Conservation (phyloP, 495 filamentous ascomycete species). For the Penicillium dipodomyicola region DNA sequence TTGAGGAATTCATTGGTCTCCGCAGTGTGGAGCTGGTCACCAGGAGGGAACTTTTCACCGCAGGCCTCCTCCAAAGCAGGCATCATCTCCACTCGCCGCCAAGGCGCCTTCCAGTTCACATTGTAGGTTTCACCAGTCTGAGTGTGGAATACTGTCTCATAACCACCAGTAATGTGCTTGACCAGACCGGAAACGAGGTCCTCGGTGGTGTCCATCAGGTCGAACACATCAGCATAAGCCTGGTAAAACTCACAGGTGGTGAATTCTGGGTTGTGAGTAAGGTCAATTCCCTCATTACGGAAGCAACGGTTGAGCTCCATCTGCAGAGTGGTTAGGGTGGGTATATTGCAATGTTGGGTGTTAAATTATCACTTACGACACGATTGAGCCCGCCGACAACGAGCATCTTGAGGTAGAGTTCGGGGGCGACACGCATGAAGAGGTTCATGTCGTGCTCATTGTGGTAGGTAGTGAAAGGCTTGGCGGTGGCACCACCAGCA, state of each 20-base stretch:
- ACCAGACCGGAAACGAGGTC: conserved; percentile 91
- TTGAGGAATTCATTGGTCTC: conserved; percentile 87
- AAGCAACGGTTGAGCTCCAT: no score
- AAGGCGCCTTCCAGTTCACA: conserved; percentile 94
- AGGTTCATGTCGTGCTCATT: conserved; percentile 92
- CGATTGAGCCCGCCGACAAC: conserved; percentile 69
- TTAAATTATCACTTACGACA: no score
- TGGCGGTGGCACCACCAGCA: conserved; percentile 92
- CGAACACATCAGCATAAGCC: conserved; percentile 91
- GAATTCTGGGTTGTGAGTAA: conserved; percentile 98
- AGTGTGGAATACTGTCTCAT: conserved; percentile 78
- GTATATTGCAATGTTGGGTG: no score
- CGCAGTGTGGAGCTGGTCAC: conserved; percentile 82
- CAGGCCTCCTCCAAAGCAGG: conserved; percentile 84
- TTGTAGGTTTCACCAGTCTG: conserved; percentile 79
- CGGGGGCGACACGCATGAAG: conserved; percentile 92
- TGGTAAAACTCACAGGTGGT: conserved; percentile 97
- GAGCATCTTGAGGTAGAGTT: conserved; percentile 94
- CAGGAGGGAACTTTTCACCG: conserved; percentile 89
- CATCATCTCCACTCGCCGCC: conserved; percentile 96
- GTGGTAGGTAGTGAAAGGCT: conserved; percentile 91
- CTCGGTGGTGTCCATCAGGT: conserved; percentile 91
- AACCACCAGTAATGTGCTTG: conserved; percentile 81
- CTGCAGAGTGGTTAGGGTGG: no score
- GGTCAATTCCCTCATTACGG: conserved; percentile 90